These are phyloP conservation scores for Clarireedia sp. DNA, from an alignment of 2,329 filamentous ascomycete species.

Conservation along the genomic window DNA sequence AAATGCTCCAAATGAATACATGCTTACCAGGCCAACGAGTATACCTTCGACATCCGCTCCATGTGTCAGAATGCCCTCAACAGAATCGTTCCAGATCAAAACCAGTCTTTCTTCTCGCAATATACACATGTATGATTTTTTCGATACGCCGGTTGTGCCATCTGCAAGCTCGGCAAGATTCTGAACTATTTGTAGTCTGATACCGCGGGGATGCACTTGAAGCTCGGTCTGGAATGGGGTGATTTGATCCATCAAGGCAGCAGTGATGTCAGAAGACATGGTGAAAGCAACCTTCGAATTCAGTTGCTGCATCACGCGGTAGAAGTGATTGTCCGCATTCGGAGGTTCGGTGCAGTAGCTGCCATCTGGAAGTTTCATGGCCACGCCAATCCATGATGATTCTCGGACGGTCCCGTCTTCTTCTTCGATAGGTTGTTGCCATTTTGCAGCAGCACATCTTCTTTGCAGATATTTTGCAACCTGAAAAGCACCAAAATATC, in stretches of 20 bases:
- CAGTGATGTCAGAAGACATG: slow-evolving; percentile 40
- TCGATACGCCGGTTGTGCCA: slow-evolving; percentile 4
- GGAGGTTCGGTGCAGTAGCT: slow-evolving; percentile 14
- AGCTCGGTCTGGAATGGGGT: slow-evolving; percentile 17
- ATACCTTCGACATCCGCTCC: slow-evolving; percentile 17
- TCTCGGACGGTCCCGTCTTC: slow-evolving; percentile 11
- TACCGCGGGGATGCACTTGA: slow-evolving; percentile 9
- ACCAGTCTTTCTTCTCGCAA: slow-evolving; percentile 16
- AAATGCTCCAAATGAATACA: neutral
- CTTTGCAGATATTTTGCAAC: slow-evolving; percentile 15
- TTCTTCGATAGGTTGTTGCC: slow-evolving; percentile 11
- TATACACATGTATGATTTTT: slow-evolving; percentile 15
- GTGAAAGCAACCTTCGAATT: slow-evolving; percentile 35
- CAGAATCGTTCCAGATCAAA: slow-evolving; percentile 19
- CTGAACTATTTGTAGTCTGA: slow-evolving; percentile 32
- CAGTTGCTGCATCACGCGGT: slow-evolving; percentile 10
- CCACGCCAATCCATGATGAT: slow-evolving; percentile 13
- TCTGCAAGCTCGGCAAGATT: slow-evolving; percentile 43
- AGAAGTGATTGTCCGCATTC: slow-evolving; percentile 10
- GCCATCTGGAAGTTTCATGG: slow-evolving; percentile 15
- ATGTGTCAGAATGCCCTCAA: slow-evolving; percentile 17
- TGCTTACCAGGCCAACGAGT: slow-evolving; percentile 16
- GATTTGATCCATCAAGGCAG: slow-evolving; percentile 25
- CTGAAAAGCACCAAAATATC: slow-evolving; percentile 4
- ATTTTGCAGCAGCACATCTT: slow-evolving; percentile 13